These are phyloP conservation scores for Fistulinella cinereoalba DNA, from an alignment of 1,284 basidiomycete species.

Conservation along the genomic window DNA sequence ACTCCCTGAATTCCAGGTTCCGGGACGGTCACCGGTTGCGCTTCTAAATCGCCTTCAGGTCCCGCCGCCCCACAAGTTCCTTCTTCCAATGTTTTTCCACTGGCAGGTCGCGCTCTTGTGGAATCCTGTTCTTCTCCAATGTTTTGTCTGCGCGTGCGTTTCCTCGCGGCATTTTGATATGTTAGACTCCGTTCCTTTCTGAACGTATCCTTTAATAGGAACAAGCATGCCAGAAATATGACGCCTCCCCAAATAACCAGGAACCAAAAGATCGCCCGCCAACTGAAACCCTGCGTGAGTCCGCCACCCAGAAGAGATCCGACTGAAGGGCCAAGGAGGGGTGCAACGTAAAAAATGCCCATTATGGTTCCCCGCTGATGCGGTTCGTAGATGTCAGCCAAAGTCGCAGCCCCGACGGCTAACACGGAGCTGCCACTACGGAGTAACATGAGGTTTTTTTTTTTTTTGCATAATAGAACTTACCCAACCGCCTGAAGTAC, in stretches of 20 bases:
- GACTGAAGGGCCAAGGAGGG: conserved; percentile 56
- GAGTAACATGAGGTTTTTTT: too few relatives aligned
- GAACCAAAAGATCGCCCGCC: conserved; percentile 88
- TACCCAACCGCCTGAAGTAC: conserved; percentile 65
- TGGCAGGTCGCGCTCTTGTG: background rate
- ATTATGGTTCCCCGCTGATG: conserved; percentile 78
- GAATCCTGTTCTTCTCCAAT: background rate
- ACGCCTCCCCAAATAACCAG: conserved; percentile 58
- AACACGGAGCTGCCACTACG: conserved; percentile 80
- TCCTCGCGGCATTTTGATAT: conserved; percentile 62
- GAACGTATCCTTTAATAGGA: conserved; percentile 80
- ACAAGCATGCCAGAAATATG: conserved; percentile 56
- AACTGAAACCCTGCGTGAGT: conserved; percentile 65
- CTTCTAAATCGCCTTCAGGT: conserved; percentile 9
- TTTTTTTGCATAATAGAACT: too few relatives aligned
- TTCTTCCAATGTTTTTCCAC: conserved; percentile 3
- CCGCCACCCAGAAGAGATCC: conserved; percentile 74
- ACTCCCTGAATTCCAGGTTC: conserved; percentile 41
- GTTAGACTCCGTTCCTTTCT: conserved; percentile 74
- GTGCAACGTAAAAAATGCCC: conserved; percentile 73
- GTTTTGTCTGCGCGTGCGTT: conserved; percentile 10
- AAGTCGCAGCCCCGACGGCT: conserved; percentile 75
- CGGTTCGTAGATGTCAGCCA: conserved; percentile 82
- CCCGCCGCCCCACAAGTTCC: too few relatives aligned
- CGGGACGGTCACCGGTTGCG: background rate